Percentiles rank a stretch among this genome's conserved stretches.
phyloP scores from a whole-genome alignment of 2,329 filamentous ascomycete genomes.

The Claviceps pazoutovae region DNA sequence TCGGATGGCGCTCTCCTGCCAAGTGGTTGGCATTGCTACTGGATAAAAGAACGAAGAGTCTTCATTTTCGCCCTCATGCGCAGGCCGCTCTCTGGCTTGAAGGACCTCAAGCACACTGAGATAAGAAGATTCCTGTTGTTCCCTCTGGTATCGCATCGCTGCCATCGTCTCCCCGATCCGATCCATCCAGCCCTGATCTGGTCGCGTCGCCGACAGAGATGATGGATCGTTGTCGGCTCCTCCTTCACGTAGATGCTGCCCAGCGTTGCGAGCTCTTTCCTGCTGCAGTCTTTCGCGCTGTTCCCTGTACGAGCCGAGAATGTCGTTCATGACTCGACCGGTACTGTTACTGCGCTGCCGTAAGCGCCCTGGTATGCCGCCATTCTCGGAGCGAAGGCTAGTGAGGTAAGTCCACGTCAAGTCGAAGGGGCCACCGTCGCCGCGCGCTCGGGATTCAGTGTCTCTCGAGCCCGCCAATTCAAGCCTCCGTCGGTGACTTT shows the following conservation, averaged over 20 bases:
- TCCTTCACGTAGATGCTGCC: conserved; percentile 19
- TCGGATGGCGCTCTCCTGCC: conserved; percentile 24
- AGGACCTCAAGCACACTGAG: conserved; percentile 24
- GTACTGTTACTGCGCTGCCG: conserved; percentile 22
- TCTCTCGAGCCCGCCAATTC: conserved; percentile 24
- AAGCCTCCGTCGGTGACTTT: conserved; percentile 36
- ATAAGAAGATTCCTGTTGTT: conserved; percentile 22
- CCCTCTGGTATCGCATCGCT: conserved; percentile 21
- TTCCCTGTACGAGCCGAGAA: conserved; percentile 24
- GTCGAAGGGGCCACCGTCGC: conserved; percentile 6
- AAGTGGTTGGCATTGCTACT: conserved; percentile 24
- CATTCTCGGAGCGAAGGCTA: conserved; percentile 11
- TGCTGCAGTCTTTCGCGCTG: conserved; percentile 20
- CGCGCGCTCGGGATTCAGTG: conserved; percentile 12
- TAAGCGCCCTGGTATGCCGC: conserved; percentile 18
- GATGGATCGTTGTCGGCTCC: conserved; percentile 4
- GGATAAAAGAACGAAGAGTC: conserved; percentile 23
- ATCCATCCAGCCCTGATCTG: conserved; percentile 19
- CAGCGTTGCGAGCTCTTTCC: conserved; percentile 20
- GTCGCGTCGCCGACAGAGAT: conserved; percentile 5
- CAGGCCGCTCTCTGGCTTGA: conserved; percentile 19
- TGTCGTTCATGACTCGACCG: conserved; percentile 24
- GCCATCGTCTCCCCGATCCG: conserved; percentile 22
- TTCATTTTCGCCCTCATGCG: conserved; percentile 19
- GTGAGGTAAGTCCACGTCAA: conserved; percentile 10